phyloP scores from a whole-genome alignment of 2,329 filamentous ascomycete species.

The Triangularia verruculosa region DNA sequence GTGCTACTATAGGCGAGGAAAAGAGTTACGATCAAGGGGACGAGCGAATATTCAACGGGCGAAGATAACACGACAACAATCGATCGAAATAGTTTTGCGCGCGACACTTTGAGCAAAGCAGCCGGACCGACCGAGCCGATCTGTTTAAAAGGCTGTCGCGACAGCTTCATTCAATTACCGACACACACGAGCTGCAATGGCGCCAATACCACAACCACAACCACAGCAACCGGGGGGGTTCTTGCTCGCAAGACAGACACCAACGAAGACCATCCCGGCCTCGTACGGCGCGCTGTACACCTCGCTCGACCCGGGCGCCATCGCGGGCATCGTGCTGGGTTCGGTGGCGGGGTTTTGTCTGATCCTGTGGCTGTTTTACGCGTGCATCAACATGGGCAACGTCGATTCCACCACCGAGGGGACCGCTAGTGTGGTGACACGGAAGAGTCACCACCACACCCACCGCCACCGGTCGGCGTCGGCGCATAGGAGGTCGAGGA shows the following conservation, averaged over 20 bases:
- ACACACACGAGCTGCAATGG: background rate
- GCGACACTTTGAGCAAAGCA: too few relatives aligned
- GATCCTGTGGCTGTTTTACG: conserved; percentile 35
- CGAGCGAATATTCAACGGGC: too few relatives aligned
- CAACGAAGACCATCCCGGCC: conserved; percentile 31
- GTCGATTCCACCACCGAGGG: conserved; percentile 19
- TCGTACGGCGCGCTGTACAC: conserved; percentile 30
- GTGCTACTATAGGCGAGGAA: too few relatives aligned
- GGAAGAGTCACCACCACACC: conserved; percentile 15
- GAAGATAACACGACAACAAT: too few relatives aligned
- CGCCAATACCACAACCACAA: background rate
- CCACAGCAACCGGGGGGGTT: background rate
- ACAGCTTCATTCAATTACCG: too few relatives aligned
- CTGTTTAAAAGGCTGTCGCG: too few relatives aligned
- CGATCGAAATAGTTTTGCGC: too few relatives aligned
- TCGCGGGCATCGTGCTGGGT: conserved; percentile 40
- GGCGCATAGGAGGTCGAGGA: conserved; percentile 12
- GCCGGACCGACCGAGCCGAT: too few relatives aligned
- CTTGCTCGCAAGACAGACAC: conserved; percentile 19
- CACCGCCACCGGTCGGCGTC: too few relatives aligned
- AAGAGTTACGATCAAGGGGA: too few relatives aligned
- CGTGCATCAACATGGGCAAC: conserved; percentile 33
- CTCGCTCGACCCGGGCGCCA: conserved; percentile 34
- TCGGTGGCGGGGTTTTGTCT: conserved; percentile 44
- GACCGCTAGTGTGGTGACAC: conserved; percentile 21